Base-by-base conservation (phyloP, 176 grass and related monocot species). In the Zizania latifolia region DNA sequence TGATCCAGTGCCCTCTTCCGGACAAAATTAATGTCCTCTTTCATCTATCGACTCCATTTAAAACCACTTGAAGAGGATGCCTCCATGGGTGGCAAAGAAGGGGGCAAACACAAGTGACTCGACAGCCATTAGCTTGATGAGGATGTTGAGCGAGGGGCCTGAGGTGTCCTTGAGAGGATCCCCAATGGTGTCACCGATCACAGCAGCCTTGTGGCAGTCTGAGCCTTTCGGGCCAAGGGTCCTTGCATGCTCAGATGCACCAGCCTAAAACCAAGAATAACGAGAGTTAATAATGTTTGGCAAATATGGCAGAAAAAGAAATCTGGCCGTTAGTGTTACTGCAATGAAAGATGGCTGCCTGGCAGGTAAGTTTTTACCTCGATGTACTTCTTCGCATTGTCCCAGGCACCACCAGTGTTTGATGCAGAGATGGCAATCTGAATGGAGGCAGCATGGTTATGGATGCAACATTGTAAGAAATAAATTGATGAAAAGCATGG, bases 391-490 rank as follows among this genome's bases (percentile, higher is more conserved):
- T 97, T 97, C 0, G 93, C 93, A 10, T 93, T 93, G 80, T 96
- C 93, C 93, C 93, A 96, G 37, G 93, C 93, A 81, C 93, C 93
- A 58, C 93, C 93, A 2, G 90, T 97, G 78, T 97, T 97, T 11
- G 93, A 97, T 84, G 93, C 93, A 74, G 93, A 97, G 79, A 97
- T 97, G 57, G 93, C 93, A 77, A 97, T 89, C 93, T 97, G 85
- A 24, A 46, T 16, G 28, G 24, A 23, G 66, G 53, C 46, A 58
- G 8, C 58, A 41, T 4, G 53, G 14, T 77, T 70, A 46, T 27
- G 35, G 74, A 21, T 59, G 32, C 11, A 67, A 43, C 36, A 70
- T 45, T 30, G 1, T 12, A 29, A 33, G 1, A 48, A 70, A 66
- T 69, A 36, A 0, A 13, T 28, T 32, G 12, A 48, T 44, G 61